Evolutionary conservation across 2,329 filamentous ascomycete species (phyloP).

Genomic region (Rachicladosporium sp.): DNA sequence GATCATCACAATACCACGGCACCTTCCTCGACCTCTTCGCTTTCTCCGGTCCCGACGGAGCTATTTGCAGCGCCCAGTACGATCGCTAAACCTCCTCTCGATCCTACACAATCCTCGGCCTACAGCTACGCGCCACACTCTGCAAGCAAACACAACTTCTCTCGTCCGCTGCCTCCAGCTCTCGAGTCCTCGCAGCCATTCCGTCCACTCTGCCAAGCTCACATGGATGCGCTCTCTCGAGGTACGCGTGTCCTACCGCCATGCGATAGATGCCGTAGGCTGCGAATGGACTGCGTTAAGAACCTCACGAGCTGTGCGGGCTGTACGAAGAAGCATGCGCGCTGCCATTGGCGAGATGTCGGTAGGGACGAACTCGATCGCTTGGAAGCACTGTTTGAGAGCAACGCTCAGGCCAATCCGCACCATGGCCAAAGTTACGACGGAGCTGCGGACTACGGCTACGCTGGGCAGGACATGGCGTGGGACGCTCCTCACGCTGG

Average conservation of each 20-base stretch:
- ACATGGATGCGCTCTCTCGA: slow-evolving; percentile 62
- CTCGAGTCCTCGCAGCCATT: slow-evolving; percentile 25
- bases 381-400: slow-evolving; percentile 10
- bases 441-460: too few species aligned
- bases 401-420: too few species aligned
- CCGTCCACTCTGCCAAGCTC: slow-evolving; percentile 31
- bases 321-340: slow-evolving; percentile 82
- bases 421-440: too few species aligned
- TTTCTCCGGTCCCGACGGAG: slow-evolving; percentile 18
- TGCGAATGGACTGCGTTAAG: slow-evolving; percentile 73
- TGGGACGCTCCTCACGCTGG: not conserved
- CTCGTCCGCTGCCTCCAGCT: slow-evolving; percentile 23
- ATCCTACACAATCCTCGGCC: slow-evolving; percentile 3
- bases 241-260: slow-evolving; percentile 68
- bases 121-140: slow-evolving; percentile 6
- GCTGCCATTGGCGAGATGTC: slow-evolving; percentile 76
- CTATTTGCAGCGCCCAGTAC: slow-evolving; percentile 6
- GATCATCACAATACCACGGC: slow-evolving; percentile 3
- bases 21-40: slow-evolving; percentile 9
- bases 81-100: slow-evolving; percentile 6
- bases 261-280: slow-evolving; percentile 68
- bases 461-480: slow-evolving; percentile 1
- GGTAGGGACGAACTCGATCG: slow-evolving; percentile 51
- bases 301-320: slow-evolving; percentile 76
- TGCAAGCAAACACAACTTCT: slow-evolving; percentile 24